Conservation (phyloP, 305 asterid species). For the Solanum hybrid region DNA sequence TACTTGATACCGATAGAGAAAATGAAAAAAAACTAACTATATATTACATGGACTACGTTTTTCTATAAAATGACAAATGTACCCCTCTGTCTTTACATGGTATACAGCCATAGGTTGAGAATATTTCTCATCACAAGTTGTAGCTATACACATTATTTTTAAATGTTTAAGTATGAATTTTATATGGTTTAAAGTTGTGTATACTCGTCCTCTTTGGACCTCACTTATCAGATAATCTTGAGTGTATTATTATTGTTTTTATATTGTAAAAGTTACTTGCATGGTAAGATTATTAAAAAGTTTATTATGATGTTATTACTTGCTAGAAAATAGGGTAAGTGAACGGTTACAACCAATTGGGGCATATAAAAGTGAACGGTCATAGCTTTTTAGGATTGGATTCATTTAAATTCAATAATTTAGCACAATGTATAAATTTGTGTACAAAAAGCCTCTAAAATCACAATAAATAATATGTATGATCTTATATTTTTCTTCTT, state of each 20-base stretch:
- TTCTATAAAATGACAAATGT: not conserved
- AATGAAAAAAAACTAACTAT: not conserved
- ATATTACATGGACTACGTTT: not conserved
- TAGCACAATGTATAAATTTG: not conserved
- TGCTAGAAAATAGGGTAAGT: not conserved
- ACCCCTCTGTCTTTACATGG: slow-evolving; percentile 9
- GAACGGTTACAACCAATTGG: not conserved
- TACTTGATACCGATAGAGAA: not conserved
- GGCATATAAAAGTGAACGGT: not conserved
- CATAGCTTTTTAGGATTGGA: not conserved
- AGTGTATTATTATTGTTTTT: not conserved
- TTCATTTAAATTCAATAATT: not conserved
- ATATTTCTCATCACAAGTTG: not conserved
- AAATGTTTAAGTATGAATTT: not conserved
- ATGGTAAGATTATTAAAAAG: not conserved
- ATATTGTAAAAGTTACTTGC: not conserved
- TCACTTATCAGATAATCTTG: not conserved
- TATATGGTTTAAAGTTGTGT: not conserved
- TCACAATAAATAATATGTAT: not conserved
- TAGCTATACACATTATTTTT: not conserved
- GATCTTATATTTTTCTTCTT: not conserved
- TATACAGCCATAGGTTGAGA: not conserved
- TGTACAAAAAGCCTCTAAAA: not conserved
- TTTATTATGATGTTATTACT: not conserved
- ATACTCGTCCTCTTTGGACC: not conserved